Base-by-base conservation (phyloP, 495 filamentous ascomycete genomes). In the Apiosordaria backusii region DNA sequence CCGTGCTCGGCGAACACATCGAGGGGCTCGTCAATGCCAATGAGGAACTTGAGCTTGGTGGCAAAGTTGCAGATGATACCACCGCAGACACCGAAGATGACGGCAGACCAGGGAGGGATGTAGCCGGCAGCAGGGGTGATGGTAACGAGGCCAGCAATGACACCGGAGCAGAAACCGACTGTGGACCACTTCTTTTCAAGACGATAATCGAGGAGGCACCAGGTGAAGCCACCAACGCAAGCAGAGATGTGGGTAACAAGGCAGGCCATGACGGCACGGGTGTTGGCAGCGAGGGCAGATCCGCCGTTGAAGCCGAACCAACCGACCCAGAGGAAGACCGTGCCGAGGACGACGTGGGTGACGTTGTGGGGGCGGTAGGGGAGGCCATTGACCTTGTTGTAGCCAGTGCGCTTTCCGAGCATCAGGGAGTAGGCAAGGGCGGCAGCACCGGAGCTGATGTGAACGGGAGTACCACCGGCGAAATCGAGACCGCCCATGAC, bases 281-380 rank as follows among this genome's bases (percentile, higher is more conserved):
- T 78, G 79, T 96, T 97, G 67, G 93, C 93, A 53, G 87, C 84
- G 50, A 97, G 84, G n/a, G 94, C 95, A 23, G 88, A 92, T 65
- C 95, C 95, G 62, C 91, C 95, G 74, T 99, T 99, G 86, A 99
- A 99, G 60, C 95, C 95, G 75, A 97, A 97, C 95, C 95, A 99
- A 26, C 95, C 95, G 58, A 98, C 92, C 95, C 95, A 99, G 55
- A 99, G 89, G 83, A 99, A 97, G 60, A 97, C 93, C 15, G 95
- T 99, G 4, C 95, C 95, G 57, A 99, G 87, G 40, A 97, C 94
- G 68, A 99, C 92, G 77, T 97, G 93, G 23, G 93, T 97, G 60
- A 99, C 95, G 73, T 98, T 97, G 82, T 99, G 95, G 21, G 95
- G 95, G 65, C 95, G 92, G 79, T 96, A 98, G 73, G 97, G 97